Evolutionary conservation across 73 alveolate species (phyloP).

Genomic region (Paramecium tetraurelia): DNA sequence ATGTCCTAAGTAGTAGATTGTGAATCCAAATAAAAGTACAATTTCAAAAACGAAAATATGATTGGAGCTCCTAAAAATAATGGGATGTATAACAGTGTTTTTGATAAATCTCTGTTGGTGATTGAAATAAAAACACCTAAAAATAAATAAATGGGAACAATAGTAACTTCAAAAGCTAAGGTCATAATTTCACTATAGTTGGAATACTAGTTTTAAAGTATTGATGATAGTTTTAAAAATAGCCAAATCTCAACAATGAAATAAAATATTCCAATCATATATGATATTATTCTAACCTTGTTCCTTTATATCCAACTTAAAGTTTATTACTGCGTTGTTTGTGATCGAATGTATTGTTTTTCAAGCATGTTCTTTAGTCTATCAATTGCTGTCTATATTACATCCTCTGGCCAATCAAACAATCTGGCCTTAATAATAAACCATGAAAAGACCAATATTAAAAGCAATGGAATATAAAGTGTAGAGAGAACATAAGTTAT

Average conservation of each 20-base stretch:
- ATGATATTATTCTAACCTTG: not conserved
- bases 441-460: conserved; percentile 32
- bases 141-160: not conserved
- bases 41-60: not conserved
- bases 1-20: not conserved
- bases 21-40: not conserved
- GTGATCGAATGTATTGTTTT: not conserved
- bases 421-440: conserved; percentile 30
- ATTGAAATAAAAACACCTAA: conserved; percentile 15
- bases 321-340: not conserved
- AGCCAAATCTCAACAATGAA: conserved; percentile 13
- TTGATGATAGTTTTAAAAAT: not conserved
- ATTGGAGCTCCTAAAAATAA: conserved; percentile 15
- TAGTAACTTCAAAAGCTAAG: not conserved
- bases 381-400: not conserved
- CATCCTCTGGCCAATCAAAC: not conserved
- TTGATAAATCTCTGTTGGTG: not conserved
- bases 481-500: not conserved
- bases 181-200: not conserved
- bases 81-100: not conserved
- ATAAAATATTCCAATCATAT: conserved; percentile 15
- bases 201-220: not conserved
- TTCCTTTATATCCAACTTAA: not conserved
- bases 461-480: not conserved
- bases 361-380: not conserved